Evolutionary conservation across 116 monocot species (phyloP), one percentile per base, ranked within the genome.

Genomic region (Iris pallida): DNA sequence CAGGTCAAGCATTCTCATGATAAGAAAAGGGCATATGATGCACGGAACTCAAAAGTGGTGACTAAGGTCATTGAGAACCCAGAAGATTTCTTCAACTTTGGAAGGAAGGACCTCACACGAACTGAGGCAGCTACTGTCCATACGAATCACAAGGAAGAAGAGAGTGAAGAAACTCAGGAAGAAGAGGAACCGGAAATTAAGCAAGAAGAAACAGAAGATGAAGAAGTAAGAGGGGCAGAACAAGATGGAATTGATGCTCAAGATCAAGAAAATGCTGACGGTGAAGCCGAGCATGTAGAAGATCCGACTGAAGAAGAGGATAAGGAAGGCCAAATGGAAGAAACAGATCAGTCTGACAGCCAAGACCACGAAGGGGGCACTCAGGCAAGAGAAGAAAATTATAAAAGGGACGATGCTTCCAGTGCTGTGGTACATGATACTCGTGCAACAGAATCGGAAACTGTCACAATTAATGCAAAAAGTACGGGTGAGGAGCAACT

Each of bases 1-100:
- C 92, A 97, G 59, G 75, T 90, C 49, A 97, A 87, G 62, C 97
- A 90, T 45, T 97, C 89, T 2, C 79, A 85, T 60, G 87, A 92
- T 30, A 90, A 86, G 76, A 92, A 90, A 57, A 75, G 55, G 56
- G 71, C 64, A 16, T 55, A 76, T 2, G 81, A 79, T 46, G 80
- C 78, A 55, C 61, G 66, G 2, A 74, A 51, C 61, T 63, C 59
- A 2, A 73, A 46, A 12, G 58, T 58, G 46, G 71, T 72, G 42
- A 71, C 42, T 7, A 71, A 69, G 17, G 55, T 71, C 7, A 73
- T 52, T 54, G 77, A 66, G 7, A 77, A 49, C 55, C 69, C 61
- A 59, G 17, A 41, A 4, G 76, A 78, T 42, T 11, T 53, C 10
- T 58, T 85, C 47, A 85, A 71, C 11, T 73, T 94, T 59, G 90